Evolutionary conservation across 768 basidiomycete species (phyloP).

Genomic region (Podaxis sp.): DNA sequence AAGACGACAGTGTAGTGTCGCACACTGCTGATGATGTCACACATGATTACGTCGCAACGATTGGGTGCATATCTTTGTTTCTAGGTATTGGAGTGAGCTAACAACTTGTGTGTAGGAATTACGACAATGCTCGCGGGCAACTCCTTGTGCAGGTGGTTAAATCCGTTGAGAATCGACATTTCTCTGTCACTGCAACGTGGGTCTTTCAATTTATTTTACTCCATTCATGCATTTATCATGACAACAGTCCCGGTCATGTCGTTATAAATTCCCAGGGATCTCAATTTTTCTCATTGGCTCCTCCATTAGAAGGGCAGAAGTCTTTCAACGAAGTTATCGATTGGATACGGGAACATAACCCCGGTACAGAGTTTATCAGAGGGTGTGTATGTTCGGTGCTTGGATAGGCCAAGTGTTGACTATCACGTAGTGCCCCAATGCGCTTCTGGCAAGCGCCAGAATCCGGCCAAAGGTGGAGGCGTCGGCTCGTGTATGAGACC

Average conservation of each 20-base stretch:
- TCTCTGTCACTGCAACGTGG: slow-evolving; percentile 13
- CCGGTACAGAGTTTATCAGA: slow-evolving; percentile 6
- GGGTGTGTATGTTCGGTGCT: background rate
- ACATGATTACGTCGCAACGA: background rate
- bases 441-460: slow-evolving; percentile 11
- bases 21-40: background rate
- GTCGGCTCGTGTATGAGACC: slow-evolving; percentile 10
- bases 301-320: slow-evolving; percentile 14
- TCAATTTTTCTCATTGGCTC: background rate
- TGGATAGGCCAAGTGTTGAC: background rate
- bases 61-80: background rate
- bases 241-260: slow-evolving; percentile 15
- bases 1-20: slow-evolving; percentile 10
- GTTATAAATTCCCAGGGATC: slow-evolving; percentile 4
- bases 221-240: background rate
- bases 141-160: background rate
- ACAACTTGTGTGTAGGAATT: background rate
- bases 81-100: background rate
- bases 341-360: slow-evolving; percentile 10
- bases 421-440: slow-evolving; percentile 2
- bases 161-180: background rate
- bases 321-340: background rate
- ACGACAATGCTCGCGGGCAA: slow-evolving; percentile 8
- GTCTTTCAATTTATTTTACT: background rate
- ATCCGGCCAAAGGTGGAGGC: slow-evolving; percentile 5